Evolutionary conservation across 2,329 filamentous ascomycete genomes (phyloP), one percentile per base, ranked within the genome.

Genomic region (Fusarium avenaceum): DNA sequence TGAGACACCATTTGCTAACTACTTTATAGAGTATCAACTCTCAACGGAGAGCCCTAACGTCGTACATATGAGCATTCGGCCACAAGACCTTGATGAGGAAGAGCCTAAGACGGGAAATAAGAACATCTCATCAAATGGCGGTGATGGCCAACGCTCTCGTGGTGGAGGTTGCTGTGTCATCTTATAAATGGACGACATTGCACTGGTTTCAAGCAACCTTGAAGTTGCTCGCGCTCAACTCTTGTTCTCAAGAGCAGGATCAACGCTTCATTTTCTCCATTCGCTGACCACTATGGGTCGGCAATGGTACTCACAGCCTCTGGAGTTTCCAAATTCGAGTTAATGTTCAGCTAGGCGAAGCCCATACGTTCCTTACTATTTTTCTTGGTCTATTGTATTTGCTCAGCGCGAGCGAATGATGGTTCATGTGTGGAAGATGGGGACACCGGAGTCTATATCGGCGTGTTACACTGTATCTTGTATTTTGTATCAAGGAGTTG

Each of bases 41-140:
- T 92, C 88, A 74, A 84, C 85, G 30, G 90, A 93, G 66, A 83
- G 85, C 13, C 88, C 92, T 9, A 97, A 97, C 71, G 92, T 97
- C 28, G 89, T 97, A n/a, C 94, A 97, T 79, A 97, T 97, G 93
- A 95, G 92, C 7, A 89, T 97, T 72, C 92, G 92, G 72, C 94
- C 94, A 4, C 91, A 94, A 75, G 93, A 97, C 75, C 86, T 95
- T 64, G 90, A 96, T 69, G 93, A 96, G 74, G 90, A 92, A 73
- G 91, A 93, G 71, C 89, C 91, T 57, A 91, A 90, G 75, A 86
- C 87, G 33, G 85, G 86, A 60, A 92, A 90, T 77, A 83, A 81
- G 73, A 77, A 75, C 67, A 74, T 80, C 39, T 75, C 80, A 40
- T 77, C 80, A n/a, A 77, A 81, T 10, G 76, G 80, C 40, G 79